Conservation (phyloP, 768 basidiomycete species). For the Hygrocybe punicea region DNA sequence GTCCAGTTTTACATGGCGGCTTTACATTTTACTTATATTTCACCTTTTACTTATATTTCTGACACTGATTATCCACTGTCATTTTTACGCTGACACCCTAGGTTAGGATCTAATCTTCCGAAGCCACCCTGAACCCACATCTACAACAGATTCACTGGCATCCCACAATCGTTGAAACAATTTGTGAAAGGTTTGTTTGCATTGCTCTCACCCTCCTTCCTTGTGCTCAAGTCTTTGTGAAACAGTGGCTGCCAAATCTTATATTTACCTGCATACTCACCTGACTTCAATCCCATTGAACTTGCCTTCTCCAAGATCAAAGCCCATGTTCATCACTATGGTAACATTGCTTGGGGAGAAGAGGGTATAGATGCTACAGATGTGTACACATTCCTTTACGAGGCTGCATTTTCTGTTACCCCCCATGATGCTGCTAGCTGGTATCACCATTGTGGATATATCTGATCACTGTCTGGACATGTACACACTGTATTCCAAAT, state of each 20-base stretch:
- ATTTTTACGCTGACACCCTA: too few species aligned
- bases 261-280: constrained; percentile 10
- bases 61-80: too few species aligned
- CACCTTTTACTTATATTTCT: too few species aligned
- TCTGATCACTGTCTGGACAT: not conserved
- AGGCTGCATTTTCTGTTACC: constrained; percentile 19
- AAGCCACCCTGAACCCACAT: too few species aligned
- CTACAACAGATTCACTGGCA: constrained; percentile 33
- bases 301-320: constrained; percentile 28
- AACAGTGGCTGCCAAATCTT: constrained; percentile 11
- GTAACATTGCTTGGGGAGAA: constrained; percentile 11
- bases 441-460: constrained; percentile 21
- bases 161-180: constrained; percentile 23
- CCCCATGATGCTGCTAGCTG: constrained; percentile 16
- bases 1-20: too few species aligned
- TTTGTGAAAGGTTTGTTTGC: constrained; percentile 26
- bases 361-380: constrained; percentile 16
- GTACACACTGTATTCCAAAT: not conserved
- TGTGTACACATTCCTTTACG: constrained; percentile 17
- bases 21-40: too few species aligned
- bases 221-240: not conserved
- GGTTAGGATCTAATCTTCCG: too few species aligned
- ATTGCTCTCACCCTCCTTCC: not conserved
- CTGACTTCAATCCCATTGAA: constrained; percentile 8
- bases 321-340: constrained; percentile 15